A percentile compares a stretch with the other conserved stretches of the same genome.
These are phyloP conservation scores for Chalciporus chontae DNA, from an alignment of 768 basidiomycete genomes.

Conservation along the genomic window DNA sequence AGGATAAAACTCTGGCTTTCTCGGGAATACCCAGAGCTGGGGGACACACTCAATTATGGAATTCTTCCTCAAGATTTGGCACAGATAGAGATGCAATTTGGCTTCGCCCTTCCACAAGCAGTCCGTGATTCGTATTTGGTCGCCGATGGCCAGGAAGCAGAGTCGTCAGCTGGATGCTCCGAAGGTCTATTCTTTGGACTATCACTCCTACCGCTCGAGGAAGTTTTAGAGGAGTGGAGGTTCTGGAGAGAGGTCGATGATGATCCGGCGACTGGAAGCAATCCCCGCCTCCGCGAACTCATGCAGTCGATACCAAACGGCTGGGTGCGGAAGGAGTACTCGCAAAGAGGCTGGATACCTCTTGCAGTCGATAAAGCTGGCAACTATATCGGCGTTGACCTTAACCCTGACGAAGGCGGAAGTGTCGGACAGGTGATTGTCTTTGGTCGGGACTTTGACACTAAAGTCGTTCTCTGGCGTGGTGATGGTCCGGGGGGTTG, in stretches of 20 bases:
- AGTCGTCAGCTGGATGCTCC: conserved; percentile 81
- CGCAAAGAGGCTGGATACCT: conserved; percentile 94
- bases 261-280: conserved; percentile 83
- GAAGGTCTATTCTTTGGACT: conserved; percentile 96
- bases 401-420: conserved; percentile 79
- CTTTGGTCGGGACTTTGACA: conserved; percentile 98
- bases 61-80: conserved; percentile 77
- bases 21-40: conserved; percentile 89
- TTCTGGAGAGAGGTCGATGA: conserved; percentile 95
- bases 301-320: conserved; percentile 90
- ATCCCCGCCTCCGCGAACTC: conserved; percentile 59
- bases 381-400: conserved; percentile 95
- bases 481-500: conserved; percentile 91
- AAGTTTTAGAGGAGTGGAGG: conserved; percentile 91
- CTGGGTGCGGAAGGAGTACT: conserved; percentile 89
- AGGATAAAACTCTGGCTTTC: conserved; percentile 79
- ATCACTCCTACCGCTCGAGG: conserved; percentile 87
- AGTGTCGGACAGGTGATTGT: conserved; percentile 90
- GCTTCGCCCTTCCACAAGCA: conserved; percentile 75
- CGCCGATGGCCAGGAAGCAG: conserved; percentile 92
- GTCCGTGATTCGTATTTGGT: conserved; percentile 89
- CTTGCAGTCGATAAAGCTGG: conserved; percentile 91
- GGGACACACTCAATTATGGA: conserved; percentile 93
- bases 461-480: conserved; percentile 91
- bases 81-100: conserved; percentile 80